phyloP scores from a whole-genome alignment of 2,329 filamentous ascomycete species.

The Beauveria medogensis region DNA sequence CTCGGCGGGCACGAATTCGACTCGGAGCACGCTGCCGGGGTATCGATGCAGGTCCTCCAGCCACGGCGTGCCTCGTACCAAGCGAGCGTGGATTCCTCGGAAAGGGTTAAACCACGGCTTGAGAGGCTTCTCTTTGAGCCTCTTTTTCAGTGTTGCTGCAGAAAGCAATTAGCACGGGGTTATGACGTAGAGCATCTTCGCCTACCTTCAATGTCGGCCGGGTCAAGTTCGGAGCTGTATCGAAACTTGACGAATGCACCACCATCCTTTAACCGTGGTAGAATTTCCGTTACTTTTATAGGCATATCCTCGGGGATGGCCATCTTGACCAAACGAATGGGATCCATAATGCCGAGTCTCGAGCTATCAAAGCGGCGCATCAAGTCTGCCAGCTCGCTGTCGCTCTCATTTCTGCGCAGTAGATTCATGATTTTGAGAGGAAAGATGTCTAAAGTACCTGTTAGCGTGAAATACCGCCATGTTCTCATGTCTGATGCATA shows the following conservation, averaged over 20 bases:
- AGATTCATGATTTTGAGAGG: constrained; percentile 60
- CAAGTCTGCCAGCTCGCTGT: constrained; percentile 40
- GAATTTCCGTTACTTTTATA: constrained; percentile 68
- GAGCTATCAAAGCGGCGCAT: constrained; percentile 44
- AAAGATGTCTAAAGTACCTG: constrained; percentile 58
- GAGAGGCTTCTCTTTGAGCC: constrained; percentile 61
- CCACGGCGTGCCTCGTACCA: constrained; percentile 84
- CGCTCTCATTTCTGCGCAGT: constrained; percentile 40
- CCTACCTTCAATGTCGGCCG: constrained; percentile 36
- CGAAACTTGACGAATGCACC: constrained; percentile 87
- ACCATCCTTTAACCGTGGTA: constrained; percentile 82
- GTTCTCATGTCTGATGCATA: constrained; percentile 31
- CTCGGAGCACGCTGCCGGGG: constrained; percentile 65
- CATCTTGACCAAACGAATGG: constrained; percentile 46
- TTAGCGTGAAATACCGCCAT: not conserved
- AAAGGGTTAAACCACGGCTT: constrained; percentile 90
- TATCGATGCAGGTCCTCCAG: constrained; percentile 84
- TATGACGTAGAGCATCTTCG: not conserved
- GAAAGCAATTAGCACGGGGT: not conserved
- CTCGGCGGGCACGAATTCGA: constrained; percentile 73
- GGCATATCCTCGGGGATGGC: constrained; percentile 55
- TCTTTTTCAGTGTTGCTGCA: constrained; percentile 46
- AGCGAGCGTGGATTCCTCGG: constrained; percentile 56
- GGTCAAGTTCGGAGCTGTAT: constrained; percentile 32
- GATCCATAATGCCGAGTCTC: constrained; percentile 42